Evolutionary conservation across 176 grass and related monocot genomes (phyloP).

Genomic region (Musa acuminata): DNA sequence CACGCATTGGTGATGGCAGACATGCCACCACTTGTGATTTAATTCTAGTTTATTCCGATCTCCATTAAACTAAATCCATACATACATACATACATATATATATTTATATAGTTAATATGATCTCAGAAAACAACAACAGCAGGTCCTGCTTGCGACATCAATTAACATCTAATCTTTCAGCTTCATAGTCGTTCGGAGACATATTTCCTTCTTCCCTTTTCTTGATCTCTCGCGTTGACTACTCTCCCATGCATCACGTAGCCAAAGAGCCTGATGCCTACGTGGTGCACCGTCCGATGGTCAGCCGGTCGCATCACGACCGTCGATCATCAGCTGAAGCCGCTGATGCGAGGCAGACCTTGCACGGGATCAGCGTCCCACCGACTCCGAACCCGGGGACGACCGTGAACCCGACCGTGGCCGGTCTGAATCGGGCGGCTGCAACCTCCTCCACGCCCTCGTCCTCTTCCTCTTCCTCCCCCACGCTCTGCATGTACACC

Average conservation of each 20-base stretch:
- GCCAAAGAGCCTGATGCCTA: not conserved
- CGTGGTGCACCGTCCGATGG: not conserved
- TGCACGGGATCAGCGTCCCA: constrained; percentile 52
- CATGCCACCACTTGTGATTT: no score
- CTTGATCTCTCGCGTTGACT: not conserved
- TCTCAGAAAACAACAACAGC: no score
- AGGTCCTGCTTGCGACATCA: no score
- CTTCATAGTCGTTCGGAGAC: not conserved
- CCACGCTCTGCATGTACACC: constrained; percentile 81
- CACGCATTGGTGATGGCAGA: no score
- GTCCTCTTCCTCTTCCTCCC: constrained; percentile 27
- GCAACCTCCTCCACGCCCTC: not conserved
- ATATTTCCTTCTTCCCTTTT: not conserved
- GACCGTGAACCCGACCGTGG: constrained; percentile 63
- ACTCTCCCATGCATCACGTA: not conserved
- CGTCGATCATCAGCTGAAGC: not conserved
- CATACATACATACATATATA: no score
- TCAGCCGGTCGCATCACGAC: not conserved
- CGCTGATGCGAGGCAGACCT: constrained; percentile 43
- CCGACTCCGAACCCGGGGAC: constrained; percentile 72
- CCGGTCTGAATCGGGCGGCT: not conserved
- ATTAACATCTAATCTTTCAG: no score
- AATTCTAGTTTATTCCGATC: no score
- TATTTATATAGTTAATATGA: no score
- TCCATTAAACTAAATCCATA: no score